A percentile compares a stretch with the other conserved stretches of the same genome.
phyloP scores from a whole-genome alignment of 805 yeast genomes.

The Ogataea thermomethanolica region DNA sequence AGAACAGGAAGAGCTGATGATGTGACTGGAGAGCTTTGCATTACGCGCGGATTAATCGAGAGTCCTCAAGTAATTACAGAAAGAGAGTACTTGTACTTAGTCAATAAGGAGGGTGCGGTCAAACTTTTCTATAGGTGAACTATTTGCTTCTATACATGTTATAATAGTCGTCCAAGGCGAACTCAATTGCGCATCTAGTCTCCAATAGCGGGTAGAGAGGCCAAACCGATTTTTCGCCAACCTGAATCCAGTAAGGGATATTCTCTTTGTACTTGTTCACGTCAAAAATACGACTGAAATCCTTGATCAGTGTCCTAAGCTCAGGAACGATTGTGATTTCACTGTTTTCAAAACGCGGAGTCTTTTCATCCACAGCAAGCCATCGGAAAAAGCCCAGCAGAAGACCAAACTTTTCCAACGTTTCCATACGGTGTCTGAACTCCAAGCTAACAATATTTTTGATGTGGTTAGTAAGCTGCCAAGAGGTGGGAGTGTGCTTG shows the following conservation, averaged over 20 bases:
- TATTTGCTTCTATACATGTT: slow-evolving; percentile 31
- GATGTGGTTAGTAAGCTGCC: slow-evolving; percentile 30
- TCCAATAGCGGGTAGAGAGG: slow-evolving; percentile 79
- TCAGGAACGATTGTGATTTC: slow-evolving; percentile 93
- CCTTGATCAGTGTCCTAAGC: slow-evolving; percentile 62
- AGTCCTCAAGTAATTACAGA: slow-evolving; percentile 39
- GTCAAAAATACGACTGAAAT: slow-evolving; percentile 74
- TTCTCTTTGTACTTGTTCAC: slow-evolving; percentile 66
- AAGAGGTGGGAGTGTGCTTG: slow-evolving; percentile 51
- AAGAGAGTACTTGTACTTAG: slow-evolving; percentile 59
- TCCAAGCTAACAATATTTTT: slow-evolving; percentile 69
- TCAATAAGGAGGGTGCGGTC: slow-evolving; percentile 50
- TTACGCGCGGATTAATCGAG: slow-evolving; percentile 52
- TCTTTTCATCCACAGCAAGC: slow-evolving; percentile 81
- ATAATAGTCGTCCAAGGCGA: slow-evolving; percentile 75
- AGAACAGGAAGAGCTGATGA: slow-evolving; percentile 81
- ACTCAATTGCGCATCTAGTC: slow-evolving; percentile 88
- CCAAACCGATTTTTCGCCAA: slow-evolving; percentile 94
- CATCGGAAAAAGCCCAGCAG: slow-evolving; percentile 67
- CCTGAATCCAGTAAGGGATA: slow-evolving; percentile 82
- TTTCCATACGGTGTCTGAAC: slow-evolving; percentile 76
- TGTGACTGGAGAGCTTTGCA: slow-evolving; percentile 66
- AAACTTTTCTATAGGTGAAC: slow-evolving; percentile 41
- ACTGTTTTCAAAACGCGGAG: slow-evolving; percentile 67
- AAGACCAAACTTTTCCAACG: slow-evolving; percentile 74